Percentiles rank a stretch among this genome's conserved stretches.
Evolutionary conservation across 106 monocot genomes (phyloP).

Genomic region (Chionographis japonica): DNA sequence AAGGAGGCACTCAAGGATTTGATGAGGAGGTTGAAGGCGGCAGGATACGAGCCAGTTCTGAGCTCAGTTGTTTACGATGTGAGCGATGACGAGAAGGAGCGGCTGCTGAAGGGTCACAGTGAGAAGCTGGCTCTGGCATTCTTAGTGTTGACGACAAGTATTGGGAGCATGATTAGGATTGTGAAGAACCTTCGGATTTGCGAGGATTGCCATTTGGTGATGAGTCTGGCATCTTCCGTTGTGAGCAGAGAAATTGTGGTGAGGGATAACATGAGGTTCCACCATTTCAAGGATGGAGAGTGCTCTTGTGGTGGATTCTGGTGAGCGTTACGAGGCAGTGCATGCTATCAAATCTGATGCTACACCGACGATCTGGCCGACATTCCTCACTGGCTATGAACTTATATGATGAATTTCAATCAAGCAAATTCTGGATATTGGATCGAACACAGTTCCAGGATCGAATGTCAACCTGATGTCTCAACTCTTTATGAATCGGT

Average conservation of each 20-base stretch:
- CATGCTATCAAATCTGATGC: no score
- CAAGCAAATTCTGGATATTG: no score
- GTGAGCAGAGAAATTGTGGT: conserved; percentile 40
- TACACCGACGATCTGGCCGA: no score
- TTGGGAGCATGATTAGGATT: conserved; percentile 34
- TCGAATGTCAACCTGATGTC: no score
- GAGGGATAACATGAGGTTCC: conserved; percentile 70
- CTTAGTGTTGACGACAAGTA: conserved; percentile 36
- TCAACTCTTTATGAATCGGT: no score
- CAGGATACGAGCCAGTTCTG: conserved; percentile 32
- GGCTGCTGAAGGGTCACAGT: conserved; percentile 58
- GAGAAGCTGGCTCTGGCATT: conserved; percentile 77
- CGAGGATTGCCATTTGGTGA: conserved; percentile 64
- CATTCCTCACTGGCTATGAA: no score
- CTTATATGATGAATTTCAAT: no score
- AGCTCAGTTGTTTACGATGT: conserved; percentile 37
- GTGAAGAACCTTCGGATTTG: conserved; percentile 68
- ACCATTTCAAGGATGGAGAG: conserved; percentile 52
- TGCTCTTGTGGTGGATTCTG: conserved; percentile 67
- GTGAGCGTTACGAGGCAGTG: conserved; percentile 11
- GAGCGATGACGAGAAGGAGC: conserved; percentile 47
- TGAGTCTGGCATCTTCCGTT: conserved; percentile 43
- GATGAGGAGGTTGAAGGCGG: conserved; percentile 30
- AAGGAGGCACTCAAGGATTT: conserved; percentile 45
- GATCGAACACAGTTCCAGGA: no score